Evolutionary conservation across 345 rosid species (phyloP).

Genomic region (Aquilaria malaccensis): DNA sequence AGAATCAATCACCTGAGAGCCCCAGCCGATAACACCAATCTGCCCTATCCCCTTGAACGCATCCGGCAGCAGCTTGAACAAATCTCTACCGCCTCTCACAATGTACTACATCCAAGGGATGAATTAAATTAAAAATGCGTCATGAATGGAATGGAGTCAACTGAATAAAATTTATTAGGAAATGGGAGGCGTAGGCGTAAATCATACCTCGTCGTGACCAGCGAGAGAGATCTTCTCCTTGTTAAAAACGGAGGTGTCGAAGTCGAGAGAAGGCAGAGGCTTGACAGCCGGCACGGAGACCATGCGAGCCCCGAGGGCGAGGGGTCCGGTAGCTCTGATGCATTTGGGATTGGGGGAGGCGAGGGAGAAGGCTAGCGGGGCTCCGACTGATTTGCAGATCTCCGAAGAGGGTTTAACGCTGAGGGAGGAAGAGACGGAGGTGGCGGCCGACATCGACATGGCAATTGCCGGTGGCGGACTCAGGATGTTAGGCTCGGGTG

Average conservation of each 20-base stretch:
- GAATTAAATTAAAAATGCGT: too few species aligned
- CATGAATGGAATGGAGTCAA: slow-evolving; percentile 1
- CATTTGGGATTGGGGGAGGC: slow-evolving; percentile 30
- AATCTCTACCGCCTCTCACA: slow-evolving; percentile 95
- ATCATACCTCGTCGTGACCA: slow-evolving; percentile 65
- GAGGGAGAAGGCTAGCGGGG: slow-evolving; percentile 18
- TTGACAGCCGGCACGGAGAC: slow-evolving; percentile 29
- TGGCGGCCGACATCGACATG: slow-evolving; percentile 34
- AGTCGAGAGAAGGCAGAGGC: slow-evolving; percentile 37
- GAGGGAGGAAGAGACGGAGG: slow-evolving; percentile 33
- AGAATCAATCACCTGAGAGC: slow-evolving; percentile 55
- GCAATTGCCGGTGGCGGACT: too few species aligned
- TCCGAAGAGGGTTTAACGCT: slow-evolving; percentile 19
- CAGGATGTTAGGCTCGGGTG: too few species aligned
- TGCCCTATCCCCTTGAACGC: slow-evolving; percentile 89
- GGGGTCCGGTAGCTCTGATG: slow-evolving; percentile 20
- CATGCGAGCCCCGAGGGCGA: slow-evolving; percentile 39
- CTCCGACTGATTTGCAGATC: slow-evolving; percentile 13
- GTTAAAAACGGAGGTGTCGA: slow-evolving; percentile 70
- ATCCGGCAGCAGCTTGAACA: slow-evolving; percentile 73
- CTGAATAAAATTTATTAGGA: slow-evolving; percentile 1
- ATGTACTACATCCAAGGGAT: slow-evolving; percentile 41
- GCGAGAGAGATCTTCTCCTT: slow-evolving; percentile 79
- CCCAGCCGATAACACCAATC: slow-evolving; percentile 96
- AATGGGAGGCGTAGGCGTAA: background rate